These are phyloP conservation scores for Trebouxia sp. DNA, from an alignment of 139 green algal species.

Conservation along the genomic window DNA sequence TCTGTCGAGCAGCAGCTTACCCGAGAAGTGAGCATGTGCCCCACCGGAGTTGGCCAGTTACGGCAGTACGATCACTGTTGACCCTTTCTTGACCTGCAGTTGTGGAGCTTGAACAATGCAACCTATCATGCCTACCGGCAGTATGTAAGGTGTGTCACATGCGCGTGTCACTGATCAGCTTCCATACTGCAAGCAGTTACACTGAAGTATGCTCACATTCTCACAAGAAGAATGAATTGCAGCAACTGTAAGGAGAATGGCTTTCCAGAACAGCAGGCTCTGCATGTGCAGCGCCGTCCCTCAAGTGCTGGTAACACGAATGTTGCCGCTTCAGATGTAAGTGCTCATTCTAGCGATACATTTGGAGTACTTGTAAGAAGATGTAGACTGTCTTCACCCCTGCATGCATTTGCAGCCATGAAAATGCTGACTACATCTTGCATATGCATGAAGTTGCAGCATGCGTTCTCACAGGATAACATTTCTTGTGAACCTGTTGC, in stretches of 20 bases:
- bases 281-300: background rate
- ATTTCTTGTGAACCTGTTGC: too few species aligned
- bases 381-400: background rate
- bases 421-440: too few species aligned
- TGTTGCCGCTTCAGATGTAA: constrained; percentile 11
- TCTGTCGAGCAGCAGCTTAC: background rate
- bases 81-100: background rate
- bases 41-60: background rate
- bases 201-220: too few species aligned
- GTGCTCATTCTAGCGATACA: background rate
- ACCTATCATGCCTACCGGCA: constrained; percentile 12
- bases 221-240: too few species aligned
- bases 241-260: constrained; percentile 25
- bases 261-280: constrained; percentile 17
- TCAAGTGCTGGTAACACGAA: background rate
- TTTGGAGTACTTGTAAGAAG: background rate
- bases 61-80: background rate
- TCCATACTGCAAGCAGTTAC: too few species aligned
- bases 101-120: background rate
- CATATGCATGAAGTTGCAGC: too few species aligned
- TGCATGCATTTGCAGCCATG: background rate
- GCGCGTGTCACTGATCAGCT: too few species aligned
- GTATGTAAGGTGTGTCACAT: background rate
- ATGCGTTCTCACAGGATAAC: too few species aligned
- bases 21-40: background rate